Evolutionary conservation across 2,329 filamentous ascomycete species (phyloP), one percentile per base, ranked within the genome.

Genomic region (Penicillium sp.): DNA sequence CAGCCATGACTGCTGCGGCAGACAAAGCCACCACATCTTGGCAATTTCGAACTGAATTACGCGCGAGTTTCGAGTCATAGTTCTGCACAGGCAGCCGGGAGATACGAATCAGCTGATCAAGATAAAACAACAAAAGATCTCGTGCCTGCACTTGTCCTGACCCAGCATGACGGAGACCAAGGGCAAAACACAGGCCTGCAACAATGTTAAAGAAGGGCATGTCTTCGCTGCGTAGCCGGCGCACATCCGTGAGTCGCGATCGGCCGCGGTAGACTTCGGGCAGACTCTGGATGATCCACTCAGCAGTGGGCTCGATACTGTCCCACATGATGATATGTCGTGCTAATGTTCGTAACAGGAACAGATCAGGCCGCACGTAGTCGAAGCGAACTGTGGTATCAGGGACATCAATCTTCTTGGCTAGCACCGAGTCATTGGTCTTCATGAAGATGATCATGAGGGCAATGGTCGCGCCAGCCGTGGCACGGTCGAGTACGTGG

Each of bases 371-470:
- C 2, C 94, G 86, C 16, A 97, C 88, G 68, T 97, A 97, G 70
- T 97, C 94, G 70, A 96, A 97, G 62, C 97, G 92, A 32, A 94
- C 81, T 26, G 89, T 77, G 0, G 94, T 95, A 61, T 96, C 89
- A 0, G 95, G 95, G 0, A 97, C 86, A 69, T 97, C 91, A 48
- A 99, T 87, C 76, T 97, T 97, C 52, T 87, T 85, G 3, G 94
- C 94, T 18, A 99, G 83, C 14, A 89, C 85, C 55, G 84, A 82
- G 68, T 99, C 90, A 60, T 95, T 90, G 0, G 93, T 94, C 74
- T 97, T 97, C 90, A 99, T 94, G 72, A 93, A 99, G 30, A 99
- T 93, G 50, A 99, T 81, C 1, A 91, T 85, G 55, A 97, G 81
- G 0, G 94, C 93, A 65, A 97, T 84, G 7, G 95, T 91, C 1